phyloP scores from a whole-genome alignment of 2,329 filamentous ascomycete species.

The Sporothrix euskadiensis region DNA sequence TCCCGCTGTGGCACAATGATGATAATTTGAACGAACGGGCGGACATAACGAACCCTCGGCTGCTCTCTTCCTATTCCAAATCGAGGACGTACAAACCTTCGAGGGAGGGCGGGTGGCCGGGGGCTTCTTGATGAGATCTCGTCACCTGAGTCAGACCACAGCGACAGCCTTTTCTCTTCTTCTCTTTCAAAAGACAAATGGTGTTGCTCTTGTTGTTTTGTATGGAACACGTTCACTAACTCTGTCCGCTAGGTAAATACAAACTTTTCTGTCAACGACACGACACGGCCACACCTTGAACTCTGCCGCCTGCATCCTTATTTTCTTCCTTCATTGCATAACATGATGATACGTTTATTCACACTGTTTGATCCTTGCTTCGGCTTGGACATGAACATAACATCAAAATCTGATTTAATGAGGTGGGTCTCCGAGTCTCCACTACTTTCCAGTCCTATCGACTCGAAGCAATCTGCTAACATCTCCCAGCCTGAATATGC shows the following conservation, averaged over 20 bases:
- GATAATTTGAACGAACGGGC: slow-evolving; percentile 69
- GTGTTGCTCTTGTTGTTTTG: slow-evolving; percentile 34
- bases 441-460: background rate
- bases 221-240: slow-evolving; percentile 33
- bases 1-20: slow-evolving; percentile 49
- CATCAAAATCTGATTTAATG: slow-evolving; percentile 56
- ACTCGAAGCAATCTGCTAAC: slow-evolving; percentile 26
- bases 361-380: slow-evolving; percentile 59
- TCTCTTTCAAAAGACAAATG: background rate
- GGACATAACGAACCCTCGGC: slow-evolving; percentile 62
- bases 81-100: slow-evolving; percentile 63
- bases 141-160: slow-evolving; percentile 55
- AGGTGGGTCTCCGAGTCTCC: slow-evolving; percentile 38
- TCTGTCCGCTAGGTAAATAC: slow-evolving; percentile 37
- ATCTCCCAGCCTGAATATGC: slow-evolving; percentile 33
- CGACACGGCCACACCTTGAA: background rate
- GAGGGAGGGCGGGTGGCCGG: slow-evolving; percentile 49
- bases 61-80: slow-evolving; percentile 50
- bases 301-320: background rate
- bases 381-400: slow-evolving; percentile 54
- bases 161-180: slow-evolving; percentile 19
- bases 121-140: slow-evolving; percentile 65
- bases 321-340: slow-evolving; percentile 30
- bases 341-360: slow-evolving; percentile 59
- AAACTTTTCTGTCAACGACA: background rate